Percentiles rank a stretch among this genome's conserved stretches.
Conservation (phyloP, 129 eudicot genomes). For the sunflower (Helianthus annuus) region HanXRQr2.0-SUNRISE NC_035433.2:88845573-88846072, state of each 20-base stretch:
- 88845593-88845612: neutral
- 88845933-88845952: slow-evolving; percentile 95
- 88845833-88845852: slow-evolving; percentile 89
- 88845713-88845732: slow-evolving; percentile 86
- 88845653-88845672: neutral
- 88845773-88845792: neutral
- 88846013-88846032: slow-evolving; percentile 76
- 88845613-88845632: neutral
- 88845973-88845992: slow-evolving; percentile 72
- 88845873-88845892: slow-evolving; percentile 75
- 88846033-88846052: slow-evolving; percentile 79
- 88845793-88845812: slow-evolving; percentile 16
- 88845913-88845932: slow-evolving; percentile 81
- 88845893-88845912: slow-evolving; percentile 83
- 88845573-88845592: neutral
- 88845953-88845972: slow-evolving; percentile 78
- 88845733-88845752: slow-evolving; percentile 98
- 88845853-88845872: slow-evolving; percentile 68
- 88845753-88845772: slow-evolving; percentile 48
- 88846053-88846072: slow-evolving; percentile 94
- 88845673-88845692: neutral
- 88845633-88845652: neutral
- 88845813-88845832: slow-evolving; percentile 26
- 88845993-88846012: slow-evolving; percentile 87
- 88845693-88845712: slow-evolving; percentile 59